phyloP scores from a whole-genome alignment of 1,284 basidiomycete species.

The Coniophora puteana region DNA sequence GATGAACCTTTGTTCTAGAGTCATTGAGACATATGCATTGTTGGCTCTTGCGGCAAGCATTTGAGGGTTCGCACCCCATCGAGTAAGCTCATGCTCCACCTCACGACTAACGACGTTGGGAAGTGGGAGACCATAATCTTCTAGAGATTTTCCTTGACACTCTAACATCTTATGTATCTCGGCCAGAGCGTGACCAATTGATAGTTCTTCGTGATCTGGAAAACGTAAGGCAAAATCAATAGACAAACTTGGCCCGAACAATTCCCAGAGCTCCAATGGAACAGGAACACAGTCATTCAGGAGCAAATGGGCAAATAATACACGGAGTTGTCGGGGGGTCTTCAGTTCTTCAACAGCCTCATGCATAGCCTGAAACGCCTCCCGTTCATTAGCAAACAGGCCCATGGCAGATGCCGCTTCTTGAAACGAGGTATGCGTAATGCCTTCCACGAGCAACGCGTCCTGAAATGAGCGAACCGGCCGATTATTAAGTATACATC shows the following conservation, averaged over 20 bases:
- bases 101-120: conserved; percentile 20
- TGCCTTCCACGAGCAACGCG: conserved; percentile 12
- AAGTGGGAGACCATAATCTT: conserved; percentile 25
- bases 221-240: conserved; percentile 21
- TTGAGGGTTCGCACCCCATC: conserved; percentile 18
- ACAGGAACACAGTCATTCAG: conserved; percentile 15
- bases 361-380: conserved; percentile 16
- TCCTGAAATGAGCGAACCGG: conserved; percentile 6
- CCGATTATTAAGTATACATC: neutral
- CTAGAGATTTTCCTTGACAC: conserved; percentile 15
- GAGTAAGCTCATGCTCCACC: conserved; percentile 24
- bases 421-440: conserved; percentile 14
- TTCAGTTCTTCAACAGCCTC: conserved; percentile 15
- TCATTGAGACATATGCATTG: conserved; percentile 17
- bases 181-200: conserved; percentile 6
- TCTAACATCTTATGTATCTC: conserved; percentile 10
- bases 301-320: conserved; percentile 18
- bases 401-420: conserved; percentile 19
- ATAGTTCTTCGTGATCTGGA: conserved; percentile 10
- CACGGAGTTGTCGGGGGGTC: conserved; percentile 16
- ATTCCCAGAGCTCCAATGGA: conserved; percentile 22
- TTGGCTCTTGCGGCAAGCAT: conserved; percentile 19
- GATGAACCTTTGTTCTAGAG: conserved; percentile 26
- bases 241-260: conserved; percentile 18
- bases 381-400: conserved; percentile 16